These are phyloP conservation scores for Parasitella parasitica DNA, from an alignment of 371 early-diverging fungal genomes.

Conservation along the genomic window DNA sequence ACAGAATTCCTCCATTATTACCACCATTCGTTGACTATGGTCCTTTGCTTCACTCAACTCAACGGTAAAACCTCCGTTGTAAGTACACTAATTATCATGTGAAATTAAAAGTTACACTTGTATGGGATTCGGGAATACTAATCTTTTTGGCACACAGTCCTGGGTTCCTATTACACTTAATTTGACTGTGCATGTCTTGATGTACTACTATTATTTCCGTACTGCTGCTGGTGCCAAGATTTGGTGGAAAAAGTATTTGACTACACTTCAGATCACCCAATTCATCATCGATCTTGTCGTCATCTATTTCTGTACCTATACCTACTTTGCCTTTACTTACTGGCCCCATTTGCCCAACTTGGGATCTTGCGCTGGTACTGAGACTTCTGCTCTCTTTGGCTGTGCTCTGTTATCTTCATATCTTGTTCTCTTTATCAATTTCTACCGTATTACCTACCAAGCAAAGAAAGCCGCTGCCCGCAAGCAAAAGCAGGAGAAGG, in stretches of 20 bases:
- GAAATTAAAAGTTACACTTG: slow-evolving; percentile 10
- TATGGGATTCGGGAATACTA: slow-evolving; percentile 10
- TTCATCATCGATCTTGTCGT: slow-evolving; percentile 82
- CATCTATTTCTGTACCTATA: slow-evolving; percentile 83
- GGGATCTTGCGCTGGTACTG: slow-evolving; percentile 79
- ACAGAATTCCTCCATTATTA: slow-evolving; percentile 87
- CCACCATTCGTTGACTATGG: slow-evolving; percentile 90
- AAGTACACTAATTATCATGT: slow-evolving; percentile 35
- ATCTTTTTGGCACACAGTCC: slow-evolving; percentile 39
- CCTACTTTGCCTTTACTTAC: slow-evolving; percentile 73
- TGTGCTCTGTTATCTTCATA: slow-evolving; percentile 80
- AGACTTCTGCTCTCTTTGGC: slow-evolving; percentile 79
- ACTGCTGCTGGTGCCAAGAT: slow-evolving; percentile 80
- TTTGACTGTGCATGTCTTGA: slow-evolving; percentile 88
- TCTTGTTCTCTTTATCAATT: slow-evolving; percentile 85
- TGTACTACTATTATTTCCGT: slow-evolving; percentile 92
- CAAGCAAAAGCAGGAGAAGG: slow-evolving; percentile 13
- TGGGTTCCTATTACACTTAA: slow-evolving; percentile 83
- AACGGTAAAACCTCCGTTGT: slow-evolving; percentile 80
- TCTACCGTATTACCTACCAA: slow-evolving; percentile 83
- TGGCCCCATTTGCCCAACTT: slow-evolving; percentile 70
- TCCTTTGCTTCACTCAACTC: slow-evolving; percentile 83
- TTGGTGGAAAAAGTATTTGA: slow-evolving; percentile 93
- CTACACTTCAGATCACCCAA: slow-evolving; percentile 88
- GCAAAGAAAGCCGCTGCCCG: slow-evolving; percentile 49